Evolutionary conservation across 108 stramenopile species (phyloP).

Genomic region (Stephanodiscus minutulus): DNA sequence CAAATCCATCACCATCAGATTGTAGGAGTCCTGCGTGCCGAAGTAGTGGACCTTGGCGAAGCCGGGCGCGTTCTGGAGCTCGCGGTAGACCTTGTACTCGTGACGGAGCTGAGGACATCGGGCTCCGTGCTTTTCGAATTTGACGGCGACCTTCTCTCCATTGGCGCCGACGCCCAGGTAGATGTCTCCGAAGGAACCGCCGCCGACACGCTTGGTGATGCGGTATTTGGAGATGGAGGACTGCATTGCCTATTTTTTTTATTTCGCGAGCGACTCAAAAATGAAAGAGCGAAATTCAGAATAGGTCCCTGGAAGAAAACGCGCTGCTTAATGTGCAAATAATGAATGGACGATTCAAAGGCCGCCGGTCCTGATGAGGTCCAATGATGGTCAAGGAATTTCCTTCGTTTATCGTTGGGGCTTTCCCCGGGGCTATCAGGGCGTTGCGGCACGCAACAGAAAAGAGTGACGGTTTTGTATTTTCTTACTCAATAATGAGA

Average conservation of each 20-base stretch:
- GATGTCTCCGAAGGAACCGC: constrained; percentile 99
- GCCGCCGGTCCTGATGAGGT: too few species aligned
- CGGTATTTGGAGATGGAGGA: constrained; percentile 90
- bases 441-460: too few species aligned
- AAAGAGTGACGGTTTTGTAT: too few species aligned
- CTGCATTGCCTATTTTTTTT: constrained; percentile 31
- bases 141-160: constrained; percentile 91
- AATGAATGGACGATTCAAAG: too few species aligned
- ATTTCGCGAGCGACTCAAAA: neutral
- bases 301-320: too few species aligned
- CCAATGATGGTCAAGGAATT: too few species aligned
- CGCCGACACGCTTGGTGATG: constrained; percentile 97
- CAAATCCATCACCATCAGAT: constrained; percentile 99
- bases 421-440: too few species aligned
- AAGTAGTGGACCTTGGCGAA: constrained; percentile 98
- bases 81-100: constrained; percentile 99
- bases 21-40: constrained; percentile 96
- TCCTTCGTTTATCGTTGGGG: too few species aligned
- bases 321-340: too few species aligned
- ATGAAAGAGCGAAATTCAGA: neutral
- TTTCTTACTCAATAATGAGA: too few species aligned
- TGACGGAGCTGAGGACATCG: constrained; percentile 98
- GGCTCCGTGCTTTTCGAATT: constrained; percentile 92
- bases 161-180: constrained; percentile 93
- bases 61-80: constrained; percentile 94